These are phyloP conservation scores for Fusarium nelsonii DNA, from an alignment of 2,329 filamentous ascomycete genomes.

Conservation along the genomic window DNA sequence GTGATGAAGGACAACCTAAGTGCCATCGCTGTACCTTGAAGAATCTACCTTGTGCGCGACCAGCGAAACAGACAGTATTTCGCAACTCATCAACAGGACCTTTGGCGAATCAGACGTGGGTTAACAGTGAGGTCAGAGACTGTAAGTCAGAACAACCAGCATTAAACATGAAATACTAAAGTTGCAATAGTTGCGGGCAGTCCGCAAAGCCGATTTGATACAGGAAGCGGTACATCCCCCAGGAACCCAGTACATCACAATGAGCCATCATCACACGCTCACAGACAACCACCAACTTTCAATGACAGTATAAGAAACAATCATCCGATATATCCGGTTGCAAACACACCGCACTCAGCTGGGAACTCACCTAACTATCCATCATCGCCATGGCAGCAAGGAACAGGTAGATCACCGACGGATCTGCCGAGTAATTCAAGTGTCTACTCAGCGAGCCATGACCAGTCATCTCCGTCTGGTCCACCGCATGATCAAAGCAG, in stretches of 20 bases:
- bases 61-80: conserved; percentile 54
- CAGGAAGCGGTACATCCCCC: background rate
- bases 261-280: background rate
- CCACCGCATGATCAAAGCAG: conserved; percentile 8
- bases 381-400: conserved; percentile 31
- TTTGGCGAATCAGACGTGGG: conserved; percentile 55
- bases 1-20: conserved; percentile 55
- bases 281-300: background rate
- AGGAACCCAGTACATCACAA: background rate
- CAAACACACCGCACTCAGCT: conserved; percentile 6
- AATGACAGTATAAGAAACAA: conserved; percentile 12
- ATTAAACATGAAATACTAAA: background rate
- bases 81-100: conserved; percentile 51
- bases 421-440: conserved; percentile 24
- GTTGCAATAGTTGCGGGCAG: conserved; percentile 7
- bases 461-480: conserved; percentile 31
- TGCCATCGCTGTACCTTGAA: conserved; percentile 54
- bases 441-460: conserved; percentile 18
- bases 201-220: conserved; percentile 15
- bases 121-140: conserved; percentile 52
- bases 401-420: conserved; percentile 19
- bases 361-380: conserved; percentile 17
- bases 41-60: conserved; percentile 52
- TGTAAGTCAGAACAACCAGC: conserved; percentile 44
- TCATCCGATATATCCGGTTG: background rate